These are phyloP conservation scores for Ceratobasidium sp. DNA, from an alignment of 1,284 basidiomycete genomes.

Conservation along the genomic window DNA sequence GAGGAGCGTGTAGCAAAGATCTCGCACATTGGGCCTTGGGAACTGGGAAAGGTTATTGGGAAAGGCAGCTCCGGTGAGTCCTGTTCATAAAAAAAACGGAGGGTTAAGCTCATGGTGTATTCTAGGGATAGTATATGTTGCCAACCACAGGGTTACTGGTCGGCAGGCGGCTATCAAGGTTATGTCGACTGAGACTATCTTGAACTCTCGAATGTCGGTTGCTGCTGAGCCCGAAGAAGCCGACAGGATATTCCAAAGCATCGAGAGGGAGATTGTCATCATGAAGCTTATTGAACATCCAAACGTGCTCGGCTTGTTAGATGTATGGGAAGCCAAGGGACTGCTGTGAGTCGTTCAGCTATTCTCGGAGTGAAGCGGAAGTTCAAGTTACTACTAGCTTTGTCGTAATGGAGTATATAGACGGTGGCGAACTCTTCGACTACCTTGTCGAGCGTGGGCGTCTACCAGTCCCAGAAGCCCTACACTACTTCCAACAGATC, in stretches of 20 bases:
- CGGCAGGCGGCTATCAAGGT: slow-evolving; percentile 97
- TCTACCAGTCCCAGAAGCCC: slow-evolving; percentile 80
- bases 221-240: slow-evolving; percentile 71
- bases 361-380: neutral
- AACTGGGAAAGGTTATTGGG: slow-evolving; percentile 90
- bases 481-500: slow-evolving; percentile 97
- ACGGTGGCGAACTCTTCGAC: slow-evolving; percentile 97
- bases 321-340: slow-evolving; percentile 95
- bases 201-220: slow-evolving; percentile 74
- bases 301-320: slow-evolving; percentile 89
- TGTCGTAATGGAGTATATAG: slow-evolving; percentile 96
- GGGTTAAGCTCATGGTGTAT: slow-evolving; percentile 9
- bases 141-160: slow-evolving; percentile 84
- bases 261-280: slow-evolving; percentile 97
- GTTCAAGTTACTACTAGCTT: slow-evolving; percentile 51
- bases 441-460: slow-evolving; percentile 86
- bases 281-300: slow-evolving; percentile 99
- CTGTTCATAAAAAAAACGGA: neutral
- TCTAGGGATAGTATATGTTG: slow-evolving; percentile 88
- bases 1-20: slow-evolving; percentile 54
- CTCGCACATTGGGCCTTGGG: slow-evolving; percentile 81
- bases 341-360: slow-evolving; percentile 66
- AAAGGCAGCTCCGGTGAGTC: slow-evolving; percentile 84
- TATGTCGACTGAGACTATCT: slow-evolving; percentile 79
- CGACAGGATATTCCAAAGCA: slow-evolving; percentile 71